Evolutionary conservation across 208 protist genomes (phyloP).

Genomic region (Zelonia costaricensis): DNA sequence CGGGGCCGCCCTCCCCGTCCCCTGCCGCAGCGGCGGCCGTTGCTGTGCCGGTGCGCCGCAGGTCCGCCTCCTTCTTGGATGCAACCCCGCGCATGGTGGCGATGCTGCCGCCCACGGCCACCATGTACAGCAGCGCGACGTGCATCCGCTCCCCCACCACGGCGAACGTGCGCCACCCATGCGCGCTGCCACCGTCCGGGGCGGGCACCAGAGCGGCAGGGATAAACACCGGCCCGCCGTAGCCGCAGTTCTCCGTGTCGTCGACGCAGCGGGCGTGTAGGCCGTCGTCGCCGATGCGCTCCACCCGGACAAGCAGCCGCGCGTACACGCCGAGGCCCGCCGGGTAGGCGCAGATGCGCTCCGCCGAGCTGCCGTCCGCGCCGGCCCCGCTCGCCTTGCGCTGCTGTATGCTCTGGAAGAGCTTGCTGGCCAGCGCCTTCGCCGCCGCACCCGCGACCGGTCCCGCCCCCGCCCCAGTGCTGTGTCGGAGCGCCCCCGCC

Average conservation of each 20-base stretch:
- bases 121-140: conserved; percentile 67
- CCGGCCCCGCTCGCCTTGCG: conserved; percentile 16
- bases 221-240: conserved; percentile 45
- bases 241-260: conserved; percentile 24
- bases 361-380: conserved; percentile 14
- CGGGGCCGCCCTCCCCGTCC: background rate
- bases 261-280: conserved; percentile 48
- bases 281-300: conserved; percentile 62
- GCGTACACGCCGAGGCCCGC: conserved; percentile 45
- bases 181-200: conserved; percentile 5
- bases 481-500: conserved; percentile 1
- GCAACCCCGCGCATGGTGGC: conserved; percentile 64
- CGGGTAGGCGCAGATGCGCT: conserved; percentile 58
- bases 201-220: conserved; percentile 59
- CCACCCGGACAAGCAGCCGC: conserved; percentile 54
- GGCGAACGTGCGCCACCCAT: conserved; percentile 59
- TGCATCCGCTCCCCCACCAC: conserved; percentile 77
- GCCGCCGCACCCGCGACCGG: conserved; percentile 10
- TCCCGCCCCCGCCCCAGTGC: background rate
- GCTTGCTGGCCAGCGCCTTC: conserved; percentile 45
- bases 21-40: background rate
- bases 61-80: conserved; percentile 66
- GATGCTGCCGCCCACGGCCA: conserved; percentile 61
- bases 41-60: conserved; percentile 36
- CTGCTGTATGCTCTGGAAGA: conserved; percentile 52